phyloP scores from a whole-genome alignment of 345 rosid species.

The Eutrema heterophyllum region DNA sequence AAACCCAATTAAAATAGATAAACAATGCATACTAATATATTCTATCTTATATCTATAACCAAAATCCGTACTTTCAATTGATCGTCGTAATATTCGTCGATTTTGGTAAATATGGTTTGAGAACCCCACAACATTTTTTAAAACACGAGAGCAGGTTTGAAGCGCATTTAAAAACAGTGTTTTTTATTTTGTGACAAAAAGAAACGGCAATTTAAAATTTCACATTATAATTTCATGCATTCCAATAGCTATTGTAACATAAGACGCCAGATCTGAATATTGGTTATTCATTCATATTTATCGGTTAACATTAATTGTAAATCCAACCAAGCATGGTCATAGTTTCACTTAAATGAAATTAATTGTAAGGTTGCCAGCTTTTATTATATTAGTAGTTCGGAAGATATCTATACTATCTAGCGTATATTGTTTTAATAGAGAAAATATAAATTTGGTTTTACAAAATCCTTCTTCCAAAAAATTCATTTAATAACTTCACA shows the following conservation, averaged over 20 bases:
- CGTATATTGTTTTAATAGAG: background rate
- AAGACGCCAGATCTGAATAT: background rate
- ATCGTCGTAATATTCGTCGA: too few relatives aligned
- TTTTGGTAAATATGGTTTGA: too few relatives aligned
- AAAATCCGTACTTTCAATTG: too few relatives aligned
- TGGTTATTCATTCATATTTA: slow-evolving; percentile 12
- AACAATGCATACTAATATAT: too few relatives aligned
- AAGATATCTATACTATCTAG: slow-evolving; percentile 10
- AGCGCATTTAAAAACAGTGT: too few relatives aligned
- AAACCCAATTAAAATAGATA: too few relatives aligned
- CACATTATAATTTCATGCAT: background rate
- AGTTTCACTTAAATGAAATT: slow-evolving; percentile 31
- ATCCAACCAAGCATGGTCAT: slow-evolving; percentile 27
- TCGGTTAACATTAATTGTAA: slow-evolving; percentile 26
- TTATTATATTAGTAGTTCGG: slow-evolving; percentile 31
- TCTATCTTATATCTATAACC: too few relatives aligned
- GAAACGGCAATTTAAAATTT: background rate
- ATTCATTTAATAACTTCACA: slow-evolving; percentile 36
- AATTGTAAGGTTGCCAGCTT: slow-evolving; percentile 24
- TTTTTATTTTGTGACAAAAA: too few relatives aligned
- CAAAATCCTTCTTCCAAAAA: background rate
- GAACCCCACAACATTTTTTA: background rate
- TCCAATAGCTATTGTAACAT: background rate
- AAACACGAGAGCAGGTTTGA: too few relatives aligned
- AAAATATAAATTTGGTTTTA: background rate